Percentiles rank a stretch among this genome's conserved stretches.
Evolutionary conservation across 139 green algal species (phyloP).

Genomic region (Auxenochlorella protothecoides): DNA sequence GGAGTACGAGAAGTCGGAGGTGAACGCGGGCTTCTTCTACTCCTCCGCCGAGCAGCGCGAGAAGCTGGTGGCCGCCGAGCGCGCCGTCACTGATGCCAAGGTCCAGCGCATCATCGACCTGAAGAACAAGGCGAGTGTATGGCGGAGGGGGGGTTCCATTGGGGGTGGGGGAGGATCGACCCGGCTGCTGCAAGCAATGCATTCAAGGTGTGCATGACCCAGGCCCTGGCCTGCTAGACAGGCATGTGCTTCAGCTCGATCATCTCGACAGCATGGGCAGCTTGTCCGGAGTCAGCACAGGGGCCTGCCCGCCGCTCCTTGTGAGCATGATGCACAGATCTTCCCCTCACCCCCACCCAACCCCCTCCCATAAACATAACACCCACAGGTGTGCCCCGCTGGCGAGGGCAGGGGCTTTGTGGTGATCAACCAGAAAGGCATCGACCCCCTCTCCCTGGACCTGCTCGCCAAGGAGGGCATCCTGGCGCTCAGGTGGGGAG

Average conservation of each 20-base stretch:
- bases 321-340: too few relatives aligned
- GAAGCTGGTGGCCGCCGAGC: slow-evolving; percentile 90
- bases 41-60: slow-evolving; percentile 88
- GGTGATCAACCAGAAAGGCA: slow-evolving; percentile 99
- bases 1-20: slow-evolving; percentile 98
- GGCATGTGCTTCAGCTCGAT: too few relatives aligned
- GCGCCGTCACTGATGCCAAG: slow-evolving; percentile 82
- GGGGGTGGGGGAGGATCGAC: too few relatives aligned
- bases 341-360: neutral
- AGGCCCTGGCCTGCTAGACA: too few relatives aligned
- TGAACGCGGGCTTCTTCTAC: slow-evolving; percentile 97
- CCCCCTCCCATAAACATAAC: too few relatives aligned
- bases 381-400: slow-evolving; percentile 55
- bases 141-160: neutral
- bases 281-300: too few relatives aligned
- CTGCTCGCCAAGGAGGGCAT: slow-evolving; percentile 76
- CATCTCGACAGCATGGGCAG: too few relatives aligned
- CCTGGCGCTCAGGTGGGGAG: slow-evolving; percentile 13
- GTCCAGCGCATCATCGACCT: slow-evolving; percentile 90
- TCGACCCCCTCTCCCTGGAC: slow-evolving; percentile 95
- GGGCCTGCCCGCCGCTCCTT: too few relatives aligned
- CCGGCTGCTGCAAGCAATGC: too few relatives aligned
- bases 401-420: slow-evolving; percentile 78
- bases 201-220: too few relatives aligned
- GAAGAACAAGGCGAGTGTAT: slow-evolving; percentile 70